These are phyloP conservation scores for Polytrichum commune DNA, from an alignment of 225 moss, liverwort and hornwort genomes.

Conservation along the genomic window DNA sequence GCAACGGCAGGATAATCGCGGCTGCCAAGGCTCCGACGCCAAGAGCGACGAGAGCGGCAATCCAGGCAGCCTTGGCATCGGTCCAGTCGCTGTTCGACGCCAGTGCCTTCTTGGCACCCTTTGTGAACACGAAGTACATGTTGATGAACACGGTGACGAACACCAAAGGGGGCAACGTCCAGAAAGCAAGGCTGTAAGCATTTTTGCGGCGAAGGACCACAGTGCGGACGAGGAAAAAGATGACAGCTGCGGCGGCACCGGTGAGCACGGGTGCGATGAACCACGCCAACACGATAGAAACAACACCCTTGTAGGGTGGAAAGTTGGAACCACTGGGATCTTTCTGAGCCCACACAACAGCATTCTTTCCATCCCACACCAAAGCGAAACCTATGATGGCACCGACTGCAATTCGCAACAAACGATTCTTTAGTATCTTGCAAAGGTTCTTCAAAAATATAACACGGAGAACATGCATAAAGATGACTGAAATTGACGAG, in stretches of 20 bases:
- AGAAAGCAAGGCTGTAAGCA: conserved; percentile 44
- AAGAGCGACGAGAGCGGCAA: conserved; percentile 30
- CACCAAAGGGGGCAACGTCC: conserved; percentile 61
- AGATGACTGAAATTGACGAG: no score
- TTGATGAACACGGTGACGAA: conserved; percentile 57
- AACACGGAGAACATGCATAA: no score
- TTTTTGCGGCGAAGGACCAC: conserved; percentile 56
- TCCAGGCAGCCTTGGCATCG: conserved; percentile 56
- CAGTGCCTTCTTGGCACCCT: conserved; percentile 61
- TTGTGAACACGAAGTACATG: conserved; percentile 75
- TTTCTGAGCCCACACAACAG: conserved; percentile 62
- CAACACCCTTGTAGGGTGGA: conserved; percentile 64
- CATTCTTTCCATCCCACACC: conserved; percentile 70
- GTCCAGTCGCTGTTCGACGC: conserved; percentile 32
- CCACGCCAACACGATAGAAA: conserved; percentile 61
- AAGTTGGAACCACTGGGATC: conserved; percentile 23
- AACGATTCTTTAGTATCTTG: no score
- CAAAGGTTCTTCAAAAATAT: no score
- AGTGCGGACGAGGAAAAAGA: conserved; percentile 33
- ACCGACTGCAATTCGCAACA: conserved; percentile 35
- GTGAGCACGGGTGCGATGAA: conserved; percentile 63
- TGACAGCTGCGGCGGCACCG: conserved; percentile 22
- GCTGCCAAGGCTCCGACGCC: conserved; percentile 31
- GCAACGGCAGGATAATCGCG: conserved; percentile 26
- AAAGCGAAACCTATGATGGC: conserved; percentile 64